Evolutionary conservation across 306 rosid genomes (phyloP).

Genomic region (Luffa acutangula): DNA sequence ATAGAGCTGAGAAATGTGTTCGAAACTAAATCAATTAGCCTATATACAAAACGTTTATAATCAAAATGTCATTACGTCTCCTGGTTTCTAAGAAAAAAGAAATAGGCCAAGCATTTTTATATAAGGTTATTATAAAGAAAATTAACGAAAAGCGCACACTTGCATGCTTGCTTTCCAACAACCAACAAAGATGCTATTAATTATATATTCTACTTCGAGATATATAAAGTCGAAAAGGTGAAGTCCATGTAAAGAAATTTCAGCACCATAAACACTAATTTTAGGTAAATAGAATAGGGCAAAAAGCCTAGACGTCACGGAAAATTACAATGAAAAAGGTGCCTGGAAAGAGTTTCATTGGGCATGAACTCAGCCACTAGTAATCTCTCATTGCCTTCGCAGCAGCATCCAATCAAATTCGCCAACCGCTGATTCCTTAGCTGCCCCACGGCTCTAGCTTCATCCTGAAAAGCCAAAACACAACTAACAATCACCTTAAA

Average conservation of each 20-base stretch:
- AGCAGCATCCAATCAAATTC: constrained; percentile 85
- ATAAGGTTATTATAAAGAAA: neutral
- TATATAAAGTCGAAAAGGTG: neutral
- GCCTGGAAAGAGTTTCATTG: constrained; percentile 90
- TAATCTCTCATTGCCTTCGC: constrained; percentile 85
- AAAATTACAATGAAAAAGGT: constrained; percentile 80
- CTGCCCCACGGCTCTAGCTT: constrained; percentile 81
- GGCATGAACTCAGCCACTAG: constrained; percentile 97
- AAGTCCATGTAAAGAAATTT: neutral
- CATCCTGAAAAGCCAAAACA: constrained; percentile 46
- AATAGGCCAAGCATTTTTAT: neutral
- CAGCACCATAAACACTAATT: neutral
- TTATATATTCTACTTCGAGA: neutral
- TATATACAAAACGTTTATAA: neutral
- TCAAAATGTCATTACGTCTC: neutral
- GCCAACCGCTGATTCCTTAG: constrained; percentile 67
- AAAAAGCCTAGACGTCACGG: neutral
- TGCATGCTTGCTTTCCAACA: neutral
- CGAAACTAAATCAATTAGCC: neutral
- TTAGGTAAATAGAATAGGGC: neutral
- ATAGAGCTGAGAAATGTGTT: neutral
- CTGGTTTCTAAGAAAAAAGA: neutral
- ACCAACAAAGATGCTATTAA: neutral
- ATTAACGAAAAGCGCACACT: neutral
- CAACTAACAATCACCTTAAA: neutral